Percentiles rank a stretch among this genome's conserved stretches.
phyloP scores from a whole-genome alignment of 2,329 filamentous ascomycete genomes.

The Pseudogymnoascus sp. region DNA sequence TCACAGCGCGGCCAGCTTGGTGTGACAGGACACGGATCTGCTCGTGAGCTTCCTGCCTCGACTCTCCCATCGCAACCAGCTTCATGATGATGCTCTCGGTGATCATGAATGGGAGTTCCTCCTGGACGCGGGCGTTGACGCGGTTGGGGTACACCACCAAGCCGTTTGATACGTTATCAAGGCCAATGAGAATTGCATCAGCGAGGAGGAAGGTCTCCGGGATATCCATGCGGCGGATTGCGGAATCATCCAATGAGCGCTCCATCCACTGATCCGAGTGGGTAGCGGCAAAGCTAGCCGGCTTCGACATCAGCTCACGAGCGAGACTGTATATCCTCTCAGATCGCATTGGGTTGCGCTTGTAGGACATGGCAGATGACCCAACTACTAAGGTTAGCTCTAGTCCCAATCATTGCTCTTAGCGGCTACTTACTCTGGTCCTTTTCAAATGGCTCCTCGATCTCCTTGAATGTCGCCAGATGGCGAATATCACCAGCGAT shows the following conservation, averaged over 20 bases:
- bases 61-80: slow-evolving; percentile 60
- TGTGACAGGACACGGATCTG: slow-evolving; percentile 76
- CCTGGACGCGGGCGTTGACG: slow-evolving; percentile 58
- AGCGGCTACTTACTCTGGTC: slow-evolving; percentile 45
- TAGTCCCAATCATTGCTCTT: not conserved
- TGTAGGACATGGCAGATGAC: slow-evolving; percentile 49
- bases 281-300: slow-evolving; percentile 43
- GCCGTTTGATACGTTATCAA: slow-evolving; percentile 60
- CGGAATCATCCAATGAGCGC: slow-evolving; percentile 29
- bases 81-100: slow-evolving; percentile 72
- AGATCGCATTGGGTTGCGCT: slow-evolving; percentile 41
- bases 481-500: slow-evolving; percentile 70
- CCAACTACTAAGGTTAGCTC: slow-evolving; percentile 37
- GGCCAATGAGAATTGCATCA: slow-evolving; percentile 57
- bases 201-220: slow-evolving; percentile 61
- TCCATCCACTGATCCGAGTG: slow-evolving; percentile 70
- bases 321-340: slow-evolving; percentile 40
- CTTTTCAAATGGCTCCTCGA: slow-evolving; percentile 77
- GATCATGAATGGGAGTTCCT: slow-evolving; percentile 82
- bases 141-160: slow-evolving; percentile 72
- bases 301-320: slow-evolving; percentile 34
- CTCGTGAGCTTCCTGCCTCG: slow-evolving; percentile 77
- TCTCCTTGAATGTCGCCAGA: slow-evolving; percentile 68
- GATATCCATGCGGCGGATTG: slow-evolving; percentile 55
- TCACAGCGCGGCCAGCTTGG: slow-evolving; percentile 65